phyloP scores from a whole-genome alignment of 305 asterid genomes.

The Rubia tinctorum region DNA sequence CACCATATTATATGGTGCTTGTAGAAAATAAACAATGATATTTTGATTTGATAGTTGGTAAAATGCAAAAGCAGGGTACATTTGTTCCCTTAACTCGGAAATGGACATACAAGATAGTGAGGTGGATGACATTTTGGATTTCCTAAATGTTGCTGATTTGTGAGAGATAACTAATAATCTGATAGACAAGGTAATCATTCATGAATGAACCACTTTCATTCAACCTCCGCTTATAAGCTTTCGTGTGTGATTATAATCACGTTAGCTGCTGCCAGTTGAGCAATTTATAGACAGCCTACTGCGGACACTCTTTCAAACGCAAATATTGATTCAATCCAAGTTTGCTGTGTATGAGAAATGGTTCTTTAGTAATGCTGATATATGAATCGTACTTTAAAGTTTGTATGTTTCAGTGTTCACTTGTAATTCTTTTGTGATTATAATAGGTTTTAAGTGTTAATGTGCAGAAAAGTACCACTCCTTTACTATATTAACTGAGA shows the following conservation, averaged over 20 bases:
- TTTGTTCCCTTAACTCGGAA: slow-evolving; percentile 39
- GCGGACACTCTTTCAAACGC: neutral
- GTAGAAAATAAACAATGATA: too few relatives aligned
- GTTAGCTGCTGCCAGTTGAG: neutral
- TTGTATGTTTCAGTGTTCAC: neutral
- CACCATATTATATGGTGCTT: too few relatives aligned
- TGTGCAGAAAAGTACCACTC: neutral
- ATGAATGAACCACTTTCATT: neutral
- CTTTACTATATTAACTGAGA: neutral
- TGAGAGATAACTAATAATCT: slow-evolving; percentile 51
- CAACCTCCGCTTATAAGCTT: neutral
- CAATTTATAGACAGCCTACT: neutral
- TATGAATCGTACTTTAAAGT: neutral
- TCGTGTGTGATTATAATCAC: neutral
- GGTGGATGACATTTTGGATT: slow-evolving; percentile 57
- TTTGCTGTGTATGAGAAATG: neutral
- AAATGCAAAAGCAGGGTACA: slow-evolving; percentile 61
- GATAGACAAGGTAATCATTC: slow-evolving; percentile 49
- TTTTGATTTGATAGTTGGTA: slow-evolving; percentile 16
- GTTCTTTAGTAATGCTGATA: neutral
- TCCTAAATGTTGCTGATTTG: slow-evolving; percentile 65
- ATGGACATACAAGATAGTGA: slow-evolving; percentile 45
- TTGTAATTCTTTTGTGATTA: neutral
- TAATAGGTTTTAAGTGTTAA: neutral
- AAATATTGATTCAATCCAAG: too few relatives aligned